A percentile compares a stretch with the other conserved stretches of the same genome.
Evolutionary conservation across 1,139 yeast species (phyloP).

Genomic region (Blastobotrys niveus): DNA sequence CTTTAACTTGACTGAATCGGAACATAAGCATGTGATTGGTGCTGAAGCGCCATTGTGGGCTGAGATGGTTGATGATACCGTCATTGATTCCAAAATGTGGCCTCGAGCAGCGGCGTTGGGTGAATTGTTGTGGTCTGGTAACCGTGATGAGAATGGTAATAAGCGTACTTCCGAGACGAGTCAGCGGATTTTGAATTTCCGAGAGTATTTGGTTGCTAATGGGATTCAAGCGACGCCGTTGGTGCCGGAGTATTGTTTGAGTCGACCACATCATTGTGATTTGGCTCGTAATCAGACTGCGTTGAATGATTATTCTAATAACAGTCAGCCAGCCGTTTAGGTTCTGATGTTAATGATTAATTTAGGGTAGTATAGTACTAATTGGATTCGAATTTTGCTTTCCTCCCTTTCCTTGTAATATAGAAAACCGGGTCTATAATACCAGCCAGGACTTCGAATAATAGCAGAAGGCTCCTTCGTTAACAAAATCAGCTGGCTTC

Average conservation of each 20-base stretch:
- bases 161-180: slow-evolving; percentile 37
- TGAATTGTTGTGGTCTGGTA: slow-evolving; percentile 46
- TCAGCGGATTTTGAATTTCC: slow-evolving; percentile 41
- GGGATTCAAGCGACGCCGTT: slow-evolving; percentile 41
- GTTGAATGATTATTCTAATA: slow-evolving; percentile 3
- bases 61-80: slow-evolving; percentile 41
- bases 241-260: slow-evolving; percentile 41
- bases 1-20: slow-evolving; percentile 35
- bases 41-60: slow-evolving; percentile 47
- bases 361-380: neutral
- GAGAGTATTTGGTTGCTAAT: slow-evolving; percentile 42
- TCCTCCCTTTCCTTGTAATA: too few relatives aligned
- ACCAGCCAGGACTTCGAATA: too few relatives aligned
- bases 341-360: neutral
- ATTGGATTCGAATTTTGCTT: neutral
- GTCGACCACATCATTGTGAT: slow-evolving; percentile 42
- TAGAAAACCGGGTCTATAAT: too few relatives aligned
- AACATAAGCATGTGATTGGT: slow-evolving; percentile 39
- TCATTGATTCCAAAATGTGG: slow-evolving; percentile 43
- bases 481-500: too few relatives aligned
- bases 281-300: slow-evolving; percentile 9
- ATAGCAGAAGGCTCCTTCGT: too few relatives aligned
- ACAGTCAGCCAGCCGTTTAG: slow-evolving; percentile 4
- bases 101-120: slow-evolving; percentile 47
- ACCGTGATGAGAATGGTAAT: slow-evolving; percentile 34